These are phyloP conservation scores for Crithidia fasciculata DNA, from an alignment of 208 protist species.

Conservation along the genomic window DNA sequence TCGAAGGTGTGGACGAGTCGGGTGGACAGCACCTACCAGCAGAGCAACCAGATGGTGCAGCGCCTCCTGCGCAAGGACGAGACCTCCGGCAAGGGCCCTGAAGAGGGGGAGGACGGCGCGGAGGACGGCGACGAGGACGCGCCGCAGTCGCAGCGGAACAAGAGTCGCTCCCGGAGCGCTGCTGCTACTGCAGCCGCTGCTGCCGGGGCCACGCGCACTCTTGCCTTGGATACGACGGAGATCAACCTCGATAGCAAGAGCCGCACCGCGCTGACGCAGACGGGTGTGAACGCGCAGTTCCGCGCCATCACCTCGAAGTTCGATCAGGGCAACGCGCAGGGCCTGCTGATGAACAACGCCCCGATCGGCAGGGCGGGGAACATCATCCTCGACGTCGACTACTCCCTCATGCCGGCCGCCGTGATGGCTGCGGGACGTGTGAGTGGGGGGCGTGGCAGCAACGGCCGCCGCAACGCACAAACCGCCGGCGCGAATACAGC, in stretches of 20 bases:
- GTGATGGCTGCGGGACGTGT: slow-evolving; percentile 11
- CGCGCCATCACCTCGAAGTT: slow-evolving; percentile 91
- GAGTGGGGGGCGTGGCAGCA: slow-evolving; percentile 12
- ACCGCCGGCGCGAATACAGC: background rate
- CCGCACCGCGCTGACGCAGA: slow-evolving; percentile 71
- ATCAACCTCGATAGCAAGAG: slow-evolving; percentile 87
- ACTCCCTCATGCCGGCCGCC: slow-evolving; percentile 44
- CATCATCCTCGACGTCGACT: slow-evolving; percentile 88
- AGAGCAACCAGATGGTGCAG: slow-evolving; percentile 87
- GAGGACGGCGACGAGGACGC: slow-evolving; percentile 19
- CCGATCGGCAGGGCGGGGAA: slow-evolving; percentile 81
- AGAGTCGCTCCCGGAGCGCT: slow-evolving; percentile 31
- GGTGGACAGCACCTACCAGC: slow-evolving; percentile 90
- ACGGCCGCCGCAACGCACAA: slow-evolving; percentile 1
- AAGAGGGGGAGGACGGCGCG: slow-evolving; percentile 31
- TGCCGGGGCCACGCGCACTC: slow-evolving; percentile 52
- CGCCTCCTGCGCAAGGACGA: slow-evolving; percentile 86
- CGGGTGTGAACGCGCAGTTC: slow-evolving; percentile 86
- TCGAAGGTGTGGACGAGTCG: slow-evolving; percentile 93
- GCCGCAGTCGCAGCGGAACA: slow-evolving; percentile 16
- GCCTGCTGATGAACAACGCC: slow-evolving; percentile 86
- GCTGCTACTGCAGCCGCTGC: slow-evolving; percentile 28
- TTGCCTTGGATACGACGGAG: slow-evolving; percentile 78
- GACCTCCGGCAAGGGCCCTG: slow-evolving; percentile 19
- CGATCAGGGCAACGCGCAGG: slow-evolving; percentile 89